Percentiles rank a stretch among this genome's conserved stretches.
phyloP scores from a whole-genome alignment of 208 protist species.

The Crithidia fasciculata region DNA sequence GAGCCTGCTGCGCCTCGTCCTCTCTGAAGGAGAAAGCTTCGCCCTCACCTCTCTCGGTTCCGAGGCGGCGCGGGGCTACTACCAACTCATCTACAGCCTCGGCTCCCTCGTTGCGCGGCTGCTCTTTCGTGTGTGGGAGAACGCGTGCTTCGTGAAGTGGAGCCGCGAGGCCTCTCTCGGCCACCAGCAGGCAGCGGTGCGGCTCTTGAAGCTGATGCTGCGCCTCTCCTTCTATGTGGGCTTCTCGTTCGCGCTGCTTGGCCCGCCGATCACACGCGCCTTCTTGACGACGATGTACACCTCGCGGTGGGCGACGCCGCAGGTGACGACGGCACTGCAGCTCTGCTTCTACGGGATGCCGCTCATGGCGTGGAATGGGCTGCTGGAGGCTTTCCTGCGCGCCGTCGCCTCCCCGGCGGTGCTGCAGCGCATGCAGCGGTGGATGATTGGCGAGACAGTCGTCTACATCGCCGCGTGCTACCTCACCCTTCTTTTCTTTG shows the following conservation, averaged over 20 bases:
- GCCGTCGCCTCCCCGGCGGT: conserved; percentile 48
- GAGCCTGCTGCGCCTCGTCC: conserved; percentile 80
- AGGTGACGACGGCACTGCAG: conserved; percentile 72
- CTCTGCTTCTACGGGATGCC: conserved; percentile 82
- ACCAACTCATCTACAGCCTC: conserved; percentile 85
- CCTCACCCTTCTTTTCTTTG: conserved; percentile 29
- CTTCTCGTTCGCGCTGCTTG: conserved; percentile 70
- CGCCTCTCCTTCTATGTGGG: conserved; percentile 76
- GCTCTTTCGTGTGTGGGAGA: conserved; percentile 93
- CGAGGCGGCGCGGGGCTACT: conserved; percentile 80
- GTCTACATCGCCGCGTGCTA: conserved; percentile 69
- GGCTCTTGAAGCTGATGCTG: conserved; percentile 77
- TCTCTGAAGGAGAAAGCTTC: conserved; percentile 90
- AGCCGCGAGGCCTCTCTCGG: conserved; percentile 60
- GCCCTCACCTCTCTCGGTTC: conserved; percentile 72
- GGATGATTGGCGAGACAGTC: conserved; percentile 54
- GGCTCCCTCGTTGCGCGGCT: conserved; percentile 88
- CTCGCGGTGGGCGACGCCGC: conserved; percentile 64
- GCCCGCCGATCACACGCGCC: conserved; percentile 55
- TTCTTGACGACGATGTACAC: conserved; percentile 82
- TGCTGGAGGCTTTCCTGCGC: conserved; percentile 87
- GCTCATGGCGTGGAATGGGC: conserved; percentile 82
- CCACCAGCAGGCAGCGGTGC: conserved; percentile 28
- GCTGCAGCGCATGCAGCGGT: conserved; percentile 51
- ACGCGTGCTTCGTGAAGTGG: conserved; percentile 83